Evolutionary conservation across 345 rosid genomes (phyloP), one percentile per base, ranked within the genome.

Genomic region (Combretum micranthum): DNA sequence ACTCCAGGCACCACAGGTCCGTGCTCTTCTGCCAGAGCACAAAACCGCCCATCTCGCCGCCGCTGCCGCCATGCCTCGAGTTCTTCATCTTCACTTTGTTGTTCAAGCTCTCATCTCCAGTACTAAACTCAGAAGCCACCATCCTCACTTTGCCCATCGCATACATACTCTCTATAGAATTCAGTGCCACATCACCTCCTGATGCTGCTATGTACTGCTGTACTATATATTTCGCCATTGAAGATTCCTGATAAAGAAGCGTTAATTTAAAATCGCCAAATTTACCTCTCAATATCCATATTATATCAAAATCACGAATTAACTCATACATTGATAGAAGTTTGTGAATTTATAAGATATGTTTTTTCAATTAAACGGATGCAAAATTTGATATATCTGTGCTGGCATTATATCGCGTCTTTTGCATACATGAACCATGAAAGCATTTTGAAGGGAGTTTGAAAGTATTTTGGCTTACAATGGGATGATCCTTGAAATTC

Each of bases 81-180:
- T 72, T 75, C 83, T 67, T 82, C 59, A 70, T 60, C 55, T 75
- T 86, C 52, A 73, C 59, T 50, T 68, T 66, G 67, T 75, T 79
- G 60, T 66, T 75, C 56, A 67, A 50, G 39, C 65, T 73, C 50
- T 81, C 91, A 63, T 86, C 94, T 11, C 96, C 87, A 8, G 81
- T 64, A 52, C 84, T 75, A 15, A 87, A 82, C 64, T 85, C 97
- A 1, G 97, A 82, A 2, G 89, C 89, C 0, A 72, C 84, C 97
- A 93, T 87, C 75, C 69, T 85, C 78, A 93, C 99, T 72, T 93
- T 89, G 54, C 99, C 99, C 80, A 87, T 80, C 2, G 96, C 99
- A 15, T 75, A 93, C 96, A 87, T 87, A 47, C 99, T 93, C 46
- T 82, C 79, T 11, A 83, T 64, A 0, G 85, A 55, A 62, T 70